Evolutionary conservation across 2,329 filamentous ascomycete species (phyloP).

Genomic region (Trichoderma asperellum): DNA sequence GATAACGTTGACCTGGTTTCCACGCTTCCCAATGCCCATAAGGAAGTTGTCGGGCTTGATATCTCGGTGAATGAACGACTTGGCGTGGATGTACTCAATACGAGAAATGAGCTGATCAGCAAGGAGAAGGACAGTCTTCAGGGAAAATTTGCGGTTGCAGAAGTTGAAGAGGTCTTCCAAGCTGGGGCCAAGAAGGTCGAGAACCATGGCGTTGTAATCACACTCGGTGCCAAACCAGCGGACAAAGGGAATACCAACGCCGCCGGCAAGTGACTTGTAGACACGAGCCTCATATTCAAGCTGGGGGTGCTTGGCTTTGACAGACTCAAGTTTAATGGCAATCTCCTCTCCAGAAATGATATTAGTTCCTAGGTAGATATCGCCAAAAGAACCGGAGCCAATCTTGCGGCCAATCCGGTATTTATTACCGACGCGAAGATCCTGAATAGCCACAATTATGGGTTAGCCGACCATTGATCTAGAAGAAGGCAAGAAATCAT

Average conservation of each 20-base stretch:
- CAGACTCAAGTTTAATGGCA: slow-evolving; percentile 98
- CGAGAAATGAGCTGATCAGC: slow-evolving; percentile 98
- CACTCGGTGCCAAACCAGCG: slow-evolving; percentile 99
- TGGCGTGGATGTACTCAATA: slow-evolving; percentile 99
- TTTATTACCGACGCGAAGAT: slow-evolving; percentile 98
- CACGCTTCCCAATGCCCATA: slow-evolving; percentile 98
- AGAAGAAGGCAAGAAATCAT: too few relatives aligned
- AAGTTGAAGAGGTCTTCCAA: slow-evolving; percentile 99
- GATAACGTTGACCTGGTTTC: slow-evolving; percentile 99
- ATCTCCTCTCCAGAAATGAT: slow-evolving; percentile 99
- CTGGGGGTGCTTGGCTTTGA: slow-evolving; percentile 99
- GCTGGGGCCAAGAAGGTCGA: slow-evolving; percentile 92
- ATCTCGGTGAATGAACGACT: slow-evolving; percentile 99
- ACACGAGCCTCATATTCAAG: slow-evolving; percentile 98
- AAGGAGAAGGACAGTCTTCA: slow-evolving; percentile 96
- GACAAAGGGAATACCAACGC: slow-evolving; percentile 97
- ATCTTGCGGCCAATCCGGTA: slow-evolving; percentile 99
- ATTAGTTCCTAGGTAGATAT: slow-evolving; percentile 98
- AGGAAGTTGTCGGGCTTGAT: slow-evolving; percentile 99
- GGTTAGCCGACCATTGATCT: slow-evolving; percentile 31
- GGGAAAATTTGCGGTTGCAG: slow-evolving; percentile 98
- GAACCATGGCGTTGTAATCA: slow-evolving; percentile 99
- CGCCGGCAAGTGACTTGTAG: slow-evolving; percentile 86
- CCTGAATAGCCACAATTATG: slow-evolving; percentile 55
- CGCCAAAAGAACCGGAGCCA: slow-evolving; percentile 94